Evolutionary conservation across 495 filamentous ascomycete genomes (phyloP), one percentile per base, ranked within the genome.

Genomic region (Neurospora sp.): DNA sequence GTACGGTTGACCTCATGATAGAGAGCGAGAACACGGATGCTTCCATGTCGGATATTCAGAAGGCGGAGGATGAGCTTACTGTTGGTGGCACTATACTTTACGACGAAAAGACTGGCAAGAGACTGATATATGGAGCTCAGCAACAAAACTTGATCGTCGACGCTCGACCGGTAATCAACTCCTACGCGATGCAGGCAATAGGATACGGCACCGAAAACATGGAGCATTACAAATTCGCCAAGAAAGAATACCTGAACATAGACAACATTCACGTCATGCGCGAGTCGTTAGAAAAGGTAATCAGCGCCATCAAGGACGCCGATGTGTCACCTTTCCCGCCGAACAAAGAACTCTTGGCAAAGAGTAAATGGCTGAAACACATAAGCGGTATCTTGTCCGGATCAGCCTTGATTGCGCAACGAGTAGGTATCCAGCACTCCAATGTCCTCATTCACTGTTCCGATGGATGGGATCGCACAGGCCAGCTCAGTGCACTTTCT

Each of bases 181-280:
- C 96, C 1, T 89, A 92, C 72, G 95, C 94, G 14, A 99, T 97
- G 93, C 94, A 98, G 81, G 93, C 93, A 9, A 90, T 96, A 75
- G 96, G 96, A 2, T 89, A 94, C 76, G 96, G 96, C 4, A 97
- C 94, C 0, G 96, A 99, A 79, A 98, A 98, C 75, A 97, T 98
- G 93, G 94, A 97, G 70, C 92, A 98, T 79, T 99, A 99, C 80
- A 91, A 90, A 69, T 94, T 93, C 77, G 93, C 93, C 39, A 93
- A 92, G 48, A 97, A 97, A 78, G 92, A 91, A 0, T 98, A 96
- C 76, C 86, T 99, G n/a, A 94, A 94, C 65, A 99, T 99, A 77
- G 96, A 97, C 79, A 99, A 99, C 75, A 98, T 99, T 73, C 96
- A 99, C 79, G 95, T 98, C 71, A 99, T 99, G 96, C 87, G 96